Percentiles rank a stretch among this genome's conserved stretches.
phyloP scores from a whole-genome alignment of 768 basidiomycete genomes.

The Clitopilus hobsonii region DNA sequence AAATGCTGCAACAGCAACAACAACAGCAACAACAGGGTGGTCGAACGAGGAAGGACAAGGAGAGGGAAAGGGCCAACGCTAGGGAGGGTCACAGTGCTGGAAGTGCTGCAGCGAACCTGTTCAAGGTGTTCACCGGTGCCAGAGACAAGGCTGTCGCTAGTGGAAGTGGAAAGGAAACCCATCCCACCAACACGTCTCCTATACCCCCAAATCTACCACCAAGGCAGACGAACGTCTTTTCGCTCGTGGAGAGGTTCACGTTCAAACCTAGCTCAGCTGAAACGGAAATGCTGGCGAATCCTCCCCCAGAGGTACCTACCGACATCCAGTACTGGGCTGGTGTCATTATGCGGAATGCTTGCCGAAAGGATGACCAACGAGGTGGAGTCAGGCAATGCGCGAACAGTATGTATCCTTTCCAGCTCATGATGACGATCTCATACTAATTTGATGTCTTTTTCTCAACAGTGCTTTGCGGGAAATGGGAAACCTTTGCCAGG shows the following conservation, averaged over 20 bases:
- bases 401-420: slow-evolving; percentile 59
- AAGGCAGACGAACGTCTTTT: slow-evolving; percentile 88
- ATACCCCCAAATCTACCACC: slow-evolving; percentile 15
- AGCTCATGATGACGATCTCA: slow-evolving; percentile 2
- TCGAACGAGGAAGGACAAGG: slow-evolving; percentile 9
- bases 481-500: slow-evolving; percentile 88
- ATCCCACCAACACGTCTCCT: slow-evolving; percentile 6
- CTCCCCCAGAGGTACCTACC: slow-evolving; percentile 67
- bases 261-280: slow-evolving; percentile 88
- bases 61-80: slow-evolving; percentile 15
- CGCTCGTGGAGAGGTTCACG: slow-evolving; percentile 93
- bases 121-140: background rate
- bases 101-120: background rate
- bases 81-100: slow-evolving; percentile 18
- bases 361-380: slow-evolving; percentile 89
- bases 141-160: background rate
- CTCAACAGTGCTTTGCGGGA: slow-evolving; percentile 80
- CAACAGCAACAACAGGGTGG: background rate
- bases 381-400: slow-evolving; percentile 98
- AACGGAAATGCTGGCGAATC: slow-evolving; percentile 54
- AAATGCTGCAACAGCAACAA: background rate
- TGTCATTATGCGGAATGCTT: slow-evolving; percentile 99
- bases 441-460: slow-evolving; percentile 8
- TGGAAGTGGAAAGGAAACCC: background rate
- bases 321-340: slow-evolving; percentile 99